These are phyloP conservation scores for Penicillium dipodomyicola DNA, from an alignment of 495 filamentous ascomycete species.

Conservation along the genomic window DNA sequence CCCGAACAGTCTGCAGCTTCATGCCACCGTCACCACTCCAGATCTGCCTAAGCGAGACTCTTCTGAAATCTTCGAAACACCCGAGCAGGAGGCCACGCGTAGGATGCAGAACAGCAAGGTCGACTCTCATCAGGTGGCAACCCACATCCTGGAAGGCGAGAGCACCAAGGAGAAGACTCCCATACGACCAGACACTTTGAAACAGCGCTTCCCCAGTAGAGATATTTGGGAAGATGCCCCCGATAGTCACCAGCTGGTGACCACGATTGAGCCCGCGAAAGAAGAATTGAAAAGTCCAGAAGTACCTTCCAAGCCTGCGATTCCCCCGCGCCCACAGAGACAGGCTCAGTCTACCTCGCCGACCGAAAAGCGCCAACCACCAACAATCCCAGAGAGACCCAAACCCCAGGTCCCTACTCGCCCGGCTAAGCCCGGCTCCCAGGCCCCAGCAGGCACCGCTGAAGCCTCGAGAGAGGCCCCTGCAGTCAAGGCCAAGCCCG, in stretches of 20 bases:
- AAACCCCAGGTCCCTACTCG: constrained; percentile 79
- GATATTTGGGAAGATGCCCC: constrained; percentile 98
- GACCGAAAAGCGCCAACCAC: constrained; percentile 50
- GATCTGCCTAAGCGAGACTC: constrained; percentile 46
- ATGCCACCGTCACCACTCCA: constrained; percentile 81
- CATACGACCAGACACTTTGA: constrained; percentile 49
- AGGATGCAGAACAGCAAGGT: constrained; percentile 47
- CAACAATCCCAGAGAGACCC: constrained; percentile 63
- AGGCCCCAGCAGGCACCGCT: constrained; percentile 37
- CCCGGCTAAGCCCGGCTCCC: constrained; percentile 56
- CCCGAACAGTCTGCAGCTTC: constrained; percentile 78
- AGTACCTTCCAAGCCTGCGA: constrained; percentile 39
- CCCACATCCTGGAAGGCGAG: constrained; percentile 38
- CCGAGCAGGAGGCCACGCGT: constrained; percentile 54
- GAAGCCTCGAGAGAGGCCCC: constrained; percentile 31
- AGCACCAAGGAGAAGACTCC: constrained; percentile 39
- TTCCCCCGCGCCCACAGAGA: constrained; percentile 45
- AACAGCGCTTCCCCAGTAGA: constrained; percentile 83
- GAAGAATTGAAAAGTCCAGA: constrained; percentile 46
- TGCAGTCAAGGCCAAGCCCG: constrained; percentile 62
- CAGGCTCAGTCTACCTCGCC: constrained; percentile 42
- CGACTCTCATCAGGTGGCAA: constrained; percentile 47
- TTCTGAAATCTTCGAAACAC: constrained; percentile 48
- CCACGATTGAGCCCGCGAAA: constrained; percentile 67
- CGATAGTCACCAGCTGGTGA: constrained; percentile 74